These are phyloP conservation scores for Pseudozyma hubeiensis DNA, from an alignment of 1,284 basidiomycete genomes.

Conservation along the genomic window DNA sequence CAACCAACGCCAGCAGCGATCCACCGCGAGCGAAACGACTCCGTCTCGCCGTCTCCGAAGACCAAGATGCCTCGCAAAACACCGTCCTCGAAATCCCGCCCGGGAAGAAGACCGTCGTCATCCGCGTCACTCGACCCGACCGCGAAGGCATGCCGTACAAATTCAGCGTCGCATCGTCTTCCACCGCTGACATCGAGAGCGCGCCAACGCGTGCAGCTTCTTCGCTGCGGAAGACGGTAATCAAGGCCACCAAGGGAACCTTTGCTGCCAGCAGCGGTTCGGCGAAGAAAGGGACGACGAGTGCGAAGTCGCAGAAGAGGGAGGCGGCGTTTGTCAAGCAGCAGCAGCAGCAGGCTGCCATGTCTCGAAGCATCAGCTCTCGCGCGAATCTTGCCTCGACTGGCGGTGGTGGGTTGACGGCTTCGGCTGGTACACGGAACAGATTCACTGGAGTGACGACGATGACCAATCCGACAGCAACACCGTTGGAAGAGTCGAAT, in stretches of 20 bases:
- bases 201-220: conserved; percentile 12
- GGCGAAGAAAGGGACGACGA: conserved; percentile 20
- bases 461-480: not conserved
- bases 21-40: conserved; percentile 27
- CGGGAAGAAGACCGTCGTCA: conserved; percentile 34
- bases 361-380: conserved; percentile 32
- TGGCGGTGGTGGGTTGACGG: not conserved
- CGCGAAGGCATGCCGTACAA: conserved; percentile 42
- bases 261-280: conserved; percentile 18
- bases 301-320: conserved; percentile 17
- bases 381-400: conserved; percentile 11
- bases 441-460: conserved; percentile 30
- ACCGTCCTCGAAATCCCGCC: conserved; percentile 38
- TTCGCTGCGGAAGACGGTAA: conserved; percentile 39
- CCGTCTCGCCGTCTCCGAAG: conserved; percentile 38
- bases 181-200: not conserved
- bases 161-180: conserved; percentile 22
- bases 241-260: conserved; percentile 39
- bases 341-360: conserved; percentile 34
- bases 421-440: conserved; percentile 23
- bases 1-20: conserved; percentile 8
- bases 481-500: not conserved
- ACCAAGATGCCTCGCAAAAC: conserved; percentile 31
- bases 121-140: conserved; percentile 38
- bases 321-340: conserved; percentile 26